These are phyloP conservation scores for Ganoderma multipileum DNA, from an alignment of 1,284 basidiomycete species.

Conservation along the genomic window DNA sequence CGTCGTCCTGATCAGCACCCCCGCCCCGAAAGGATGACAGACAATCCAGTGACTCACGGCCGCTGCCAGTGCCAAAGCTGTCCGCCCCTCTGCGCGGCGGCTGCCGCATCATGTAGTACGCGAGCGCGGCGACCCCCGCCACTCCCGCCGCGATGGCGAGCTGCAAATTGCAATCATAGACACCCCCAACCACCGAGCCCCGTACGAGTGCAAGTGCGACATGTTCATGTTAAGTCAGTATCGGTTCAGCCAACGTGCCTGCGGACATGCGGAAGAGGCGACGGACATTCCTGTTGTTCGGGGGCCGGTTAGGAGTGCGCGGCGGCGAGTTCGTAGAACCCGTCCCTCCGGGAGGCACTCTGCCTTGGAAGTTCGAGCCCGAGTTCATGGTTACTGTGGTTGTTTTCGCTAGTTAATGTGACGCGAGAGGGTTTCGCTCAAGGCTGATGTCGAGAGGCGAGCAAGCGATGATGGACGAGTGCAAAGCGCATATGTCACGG, in stretches of 20 bases:
- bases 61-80: neutral
- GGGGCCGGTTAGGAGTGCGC: neutral
- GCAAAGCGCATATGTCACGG: neutral
- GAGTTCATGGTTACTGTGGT: neutral
- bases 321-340: neutral
- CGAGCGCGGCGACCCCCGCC: conserved; percentile 4
- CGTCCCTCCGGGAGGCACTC: neutral
- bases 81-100: neutral
- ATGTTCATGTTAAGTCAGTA: too few species aligned
- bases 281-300: conserved; percentile 1
- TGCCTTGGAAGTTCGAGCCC: conserved; percentile 5
- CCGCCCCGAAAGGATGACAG: neutral
- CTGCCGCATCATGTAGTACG: conserved; percentile 1
- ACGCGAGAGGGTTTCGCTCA: neutral
- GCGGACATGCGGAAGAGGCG: neutral
- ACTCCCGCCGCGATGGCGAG: conserved; percentile 3
- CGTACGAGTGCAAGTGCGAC: neutral
- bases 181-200: neutral
- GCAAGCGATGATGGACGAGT: neutral
- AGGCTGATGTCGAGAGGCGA: neutral
- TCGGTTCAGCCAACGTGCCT: too few species aligned
- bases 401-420: neutral
- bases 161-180: neutral
- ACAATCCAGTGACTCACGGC: neutral
- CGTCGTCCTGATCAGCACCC: neutral